Evolutionary conservation across 345 rosid genomes (phyloP).

Genomic region (Passiflora organensis): DNA sequence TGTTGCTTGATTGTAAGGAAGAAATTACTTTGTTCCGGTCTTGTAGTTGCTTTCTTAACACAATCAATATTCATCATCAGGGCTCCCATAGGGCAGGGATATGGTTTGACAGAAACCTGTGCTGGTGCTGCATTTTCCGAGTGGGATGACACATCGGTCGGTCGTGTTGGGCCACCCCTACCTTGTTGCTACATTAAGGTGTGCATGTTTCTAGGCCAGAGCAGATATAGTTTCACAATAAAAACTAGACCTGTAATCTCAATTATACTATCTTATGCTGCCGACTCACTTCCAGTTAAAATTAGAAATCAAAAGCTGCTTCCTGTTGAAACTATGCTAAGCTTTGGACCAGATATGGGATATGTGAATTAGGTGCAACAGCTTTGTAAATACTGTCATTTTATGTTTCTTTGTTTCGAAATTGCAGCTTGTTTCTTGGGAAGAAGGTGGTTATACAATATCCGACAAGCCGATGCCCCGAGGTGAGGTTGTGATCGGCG

Average conservation of each 20-base stretch:
- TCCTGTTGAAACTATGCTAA: too few relatives aligned
- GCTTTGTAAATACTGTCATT: too few relatives aligned
- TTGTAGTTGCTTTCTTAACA: background rate
- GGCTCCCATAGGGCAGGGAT: conserved; percentile 82
- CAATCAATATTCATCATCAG: conserved; percentile 28
- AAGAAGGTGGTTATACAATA: conserved; percentile 65
- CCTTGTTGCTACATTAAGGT: conserved; percentile 82
- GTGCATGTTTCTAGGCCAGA: background rate
- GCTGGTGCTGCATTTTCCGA: conserved; percentile 89
- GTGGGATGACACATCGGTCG: conserved; percentile 63
- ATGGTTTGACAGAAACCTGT: conserved; percentile 92
- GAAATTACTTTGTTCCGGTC: background rate
- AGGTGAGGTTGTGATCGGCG: conserved; percentile 89
- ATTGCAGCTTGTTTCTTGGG: conserved; percentile 86
- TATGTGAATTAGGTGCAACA: too few relatives aligned
- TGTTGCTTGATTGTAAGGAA: background rate
- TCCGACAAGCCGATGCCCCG: conserved; percentile 87
- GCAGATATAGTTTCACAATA: conserved; percentile 1
- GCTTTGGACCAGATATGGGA: too few relatives aligned
- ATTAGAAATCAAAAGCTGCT: conserved; percentile 2
- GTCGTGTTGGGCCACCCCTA: conserved; percentile 90
- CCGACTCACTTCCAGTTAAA: background rate
- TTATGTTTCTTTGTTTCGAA: conserved; percentile 6
- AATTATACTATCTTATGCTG: too few relatives aligned
- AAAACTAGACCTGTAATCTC: background rate